These are phyloP conservation scores for Candida silvicultrix DNA, from an alignment of 805 yeast species.

Conservation along the genomic window DNA sequence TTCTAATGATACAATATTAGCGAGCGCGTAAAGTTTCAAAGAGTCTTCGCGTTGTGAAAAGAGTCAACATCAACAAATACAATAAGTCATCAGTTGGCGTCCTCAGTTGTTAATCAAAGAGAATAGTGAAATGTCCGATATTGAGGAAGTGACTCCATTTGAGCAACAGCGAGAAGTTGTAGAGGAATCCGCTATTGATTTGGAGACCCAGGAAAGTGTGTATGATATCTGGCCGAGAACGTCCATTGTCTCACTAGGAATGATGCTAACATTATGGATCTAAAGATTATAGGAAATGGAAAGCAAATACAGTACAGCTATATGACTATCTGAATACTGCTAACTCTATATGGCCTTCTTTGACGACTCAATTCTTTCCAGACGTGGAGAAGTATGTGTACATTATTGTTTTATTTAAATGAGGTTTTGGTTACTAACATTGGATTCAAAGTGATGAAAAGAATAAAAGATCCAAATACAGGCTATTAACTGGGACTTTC, in stretches of 20 bases:
- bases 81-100: too few species aligned
- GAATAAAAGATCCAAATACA: constrained; percentile 22
- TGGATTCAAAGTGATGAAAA: neutral
- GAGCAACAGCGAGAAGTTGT: neutral
- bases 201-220: constrained; percentile 6
- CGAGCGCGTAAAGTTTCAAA: neutral
- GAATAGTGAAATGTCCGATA: neutral
- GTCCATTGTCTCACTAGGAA: neutral
- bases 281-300: constrained; percentile 48
- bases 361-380: constrained; percentile 66
- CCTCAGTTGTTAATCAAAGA: too few species aligned
- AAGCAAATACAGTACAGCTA: constrained; percentile 69
- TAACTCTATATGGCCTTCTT: constrained; percentile 63
- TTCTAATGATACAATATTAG: too few species aligned
- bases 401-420: neutral
- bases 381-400: constrained; percentile 25
- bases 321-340: constrained; percentile 70
- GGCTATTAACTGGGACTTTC: constrained; percentile 57
- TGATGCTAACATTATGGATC: neutral
- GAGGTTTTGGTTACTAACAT: neutral
- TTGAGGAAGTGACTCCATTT: neutral
- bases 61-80: neutral
- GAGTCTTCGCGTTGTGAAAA: neutral
- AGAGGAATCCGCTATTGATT: constrained; percentile 3
- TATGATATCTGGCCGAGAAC: too few species aligned